Evolutionary conservation across 2,329 filamentous ascomycete genomes (phyloP).

Genomic region (Colletotrichum karsti): DNA sequence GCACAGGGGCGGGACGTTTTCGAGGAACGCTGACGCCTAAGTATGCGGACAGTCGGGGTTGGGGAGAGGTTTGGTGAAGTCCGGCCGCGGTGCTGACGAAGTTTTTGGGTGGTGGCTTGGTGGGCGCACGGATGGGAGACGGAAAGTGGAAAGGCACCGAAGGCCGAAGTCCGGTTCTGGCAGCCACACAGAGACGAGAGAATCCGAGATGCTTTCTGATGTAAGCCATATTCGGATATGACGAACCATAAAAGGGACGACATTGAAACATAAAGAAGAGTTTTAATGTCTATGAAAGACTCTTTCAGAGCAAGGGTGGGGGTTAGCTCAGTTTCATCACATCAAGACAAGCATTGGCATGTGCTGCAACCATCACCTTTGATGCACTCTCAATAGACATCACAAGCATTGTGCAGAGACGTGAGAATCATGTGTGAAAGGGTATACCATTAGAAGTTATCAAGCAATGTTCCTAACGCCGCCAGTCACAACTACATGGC

Average conservation of each 20-base stretch:
- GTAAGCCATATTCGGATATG: not conserved
- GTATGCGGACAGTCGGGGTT: conserved; percentile 4
- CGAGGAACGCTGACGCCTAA: conserved; percentile 9
- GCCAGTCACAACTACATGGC: not conserved
- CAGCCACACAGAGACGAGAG: not conserved
- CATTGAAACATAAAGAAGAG: not conserved
- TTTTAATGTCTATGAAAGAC: not conserved
- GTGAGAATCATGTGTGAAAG: not conserved
- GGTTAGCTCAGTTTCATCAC: not conserved
- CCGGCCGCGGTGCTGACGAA: not conserved
- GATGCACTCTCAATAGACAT: not conserved
- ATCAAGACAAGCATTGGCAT: too few species aligned
- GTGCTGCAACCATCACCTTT: too few species aligned
- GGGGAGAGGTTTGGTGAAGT: not conserved
- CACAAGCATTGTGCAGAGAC: too few species aligned
- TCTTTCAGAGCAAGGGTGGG: not conserved
- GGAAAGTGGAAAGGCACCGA: not conserved
- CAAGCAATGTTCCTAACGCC: conserved; percentile 17
- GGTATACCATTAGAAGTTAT: conserved; percentile 21
- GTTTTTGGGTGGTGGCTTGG: not conserved
- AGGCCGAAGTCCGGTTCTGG: not conserved
- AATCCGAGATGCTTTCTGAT: not conserved
- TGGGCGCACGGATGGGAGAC: not conserved
- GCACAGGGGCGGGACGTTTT: not conserved
- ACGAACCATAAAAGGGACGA: not conserved